These are phyloP conservation scores for Fusarium metavorans DNA, from an alignment of 2,329 filamentous ascomycete species.

Conservation along the genomic window DNA sequence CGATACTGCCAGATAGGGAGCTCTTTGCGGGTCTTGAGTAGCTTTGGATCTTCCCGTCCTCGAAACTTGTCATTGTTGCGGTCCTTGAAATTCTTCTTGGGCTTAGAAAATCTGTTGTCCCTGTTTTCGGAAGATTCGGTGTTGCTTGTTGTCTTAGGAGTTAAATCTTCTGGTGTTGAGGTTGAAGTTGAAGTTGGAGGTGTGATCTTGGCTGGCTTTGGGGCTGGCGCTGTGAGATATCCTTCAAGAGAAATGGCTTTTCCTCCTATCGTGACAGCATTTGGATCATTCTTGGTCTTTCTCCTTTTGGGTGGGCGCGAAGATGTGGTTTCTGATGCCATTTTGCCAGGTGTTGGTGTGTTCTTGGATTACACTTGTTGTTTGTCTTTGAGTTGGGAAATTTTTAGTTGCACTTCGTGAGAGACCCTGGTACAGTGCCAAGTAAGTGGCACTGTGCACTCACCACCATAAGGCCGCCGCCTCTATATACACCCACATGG, in stretches of 20 bases:
- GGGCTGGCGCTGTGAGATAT: slow-evolving; percentile 57
- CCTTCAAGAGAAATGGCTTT: slow-evolving; percentile 63
- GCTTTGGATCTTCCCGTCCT: slow-evolving; percentile 46
- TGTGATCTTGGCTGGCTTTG: slow-evolving; percentile 39
- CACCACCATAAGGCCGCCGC: neutral
- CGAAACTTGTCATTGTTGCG: slow-evolving; percentile 26
- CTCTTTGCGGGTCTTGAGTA: slow-evolving; percentile 67
- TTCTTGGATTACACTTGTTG: neutral
- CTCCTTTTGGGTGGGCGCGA: slow-evolving; percentile 52
- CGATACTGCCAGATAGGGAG: slow-evolving; percentile 86
- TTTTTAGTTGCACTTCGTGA: slow-evolving; percentile 14
- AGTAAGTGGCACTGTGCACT: neutral
- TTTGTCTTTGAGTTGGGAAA: slow-evolving; percentile 11
- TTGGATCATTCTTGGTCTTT: slow-evolving; percentile 48
- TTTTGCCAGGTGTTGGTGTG: slow-evolving; percentile 26
- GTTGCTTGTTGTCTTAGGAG: slow-evolving; percentile 1
- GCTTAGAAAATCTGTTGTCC: neutral
- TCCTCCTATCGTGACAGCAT: slow-evolving; percentile 60
- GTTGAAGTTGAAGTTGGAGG: slow-evolving; percentile 9
- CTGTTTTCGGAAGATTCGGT: slow-evolving; percentile 4
- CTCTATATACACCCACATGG: neutral
- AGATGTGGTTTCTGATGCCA: slow-evolving; percentile 42
- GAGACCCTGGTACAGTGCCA: slow-evolving; percentile 1
- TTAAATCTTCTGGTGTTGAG: slow-evolving; percentile 8
- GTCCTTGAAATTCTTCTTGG: slow-evolving; percentile 18